Evolutionary conservation across 345 rosid species (phyloP).

Genomic region (Psidium guajava): DNA sequence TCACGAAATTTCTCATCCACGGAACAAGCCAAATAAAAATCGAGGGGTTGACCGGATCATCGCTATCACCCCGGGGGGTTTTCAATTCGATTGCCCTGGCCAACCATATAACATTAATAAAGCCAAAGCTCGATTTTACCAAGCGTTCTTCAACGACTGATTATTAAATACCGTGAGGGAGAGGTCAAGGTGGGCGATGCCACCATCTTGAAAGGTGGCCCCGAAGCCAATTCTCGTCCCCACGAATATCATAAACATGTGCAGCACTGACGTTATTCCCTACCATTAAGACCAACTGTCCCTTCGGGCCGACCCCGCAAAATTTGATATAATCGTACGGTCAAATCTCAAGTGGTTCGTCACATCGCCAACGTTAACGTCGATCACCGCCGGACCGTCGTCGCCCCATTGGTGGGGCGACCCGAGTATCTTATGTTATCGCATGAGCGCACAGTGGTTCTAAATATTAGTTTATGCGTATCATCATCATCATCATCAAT

Average conservation of each 20-base stretch:
- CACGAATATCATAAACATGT: background rate
- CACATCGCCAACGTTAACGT: background rate
- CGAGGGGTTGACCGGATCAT: background rate
- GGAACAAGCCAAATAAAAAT: background rate
- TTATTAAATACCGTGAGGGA: background rate
- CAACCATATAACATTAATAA: background rate
- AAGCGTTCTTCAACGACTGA: background rate
- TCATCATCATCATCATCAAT: background rate
- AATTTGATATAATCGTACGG: background rate
- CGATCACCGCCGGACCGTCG: background rate
- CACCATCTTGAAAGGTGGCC: background rate
- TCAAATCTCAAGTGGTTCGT: background rate
- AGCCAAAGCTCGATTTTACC: background rate
- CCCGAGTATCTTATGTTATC: too few species aligned
- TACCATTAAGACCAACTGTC: background rate
- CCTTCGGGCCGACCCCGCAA: background rate
- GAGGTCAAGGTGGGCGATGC: background rate
- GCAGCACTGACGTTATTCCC: background rate
- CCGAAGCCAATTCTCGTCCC: background rate
- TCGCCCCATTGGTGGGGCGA: background rate
- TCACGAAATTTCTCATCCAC: background rate
- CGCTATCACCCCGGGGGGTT: background rate
- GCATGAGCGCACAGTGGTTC: background rate
- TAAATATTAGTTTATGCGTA: background rate
- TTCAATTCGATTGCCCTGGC: background rate